Evolutionary conservation across 169 alveolate species (phyloP), one percentile per base, ranked within the genome.

Genomic region (Babesia bigemina): DNA sequence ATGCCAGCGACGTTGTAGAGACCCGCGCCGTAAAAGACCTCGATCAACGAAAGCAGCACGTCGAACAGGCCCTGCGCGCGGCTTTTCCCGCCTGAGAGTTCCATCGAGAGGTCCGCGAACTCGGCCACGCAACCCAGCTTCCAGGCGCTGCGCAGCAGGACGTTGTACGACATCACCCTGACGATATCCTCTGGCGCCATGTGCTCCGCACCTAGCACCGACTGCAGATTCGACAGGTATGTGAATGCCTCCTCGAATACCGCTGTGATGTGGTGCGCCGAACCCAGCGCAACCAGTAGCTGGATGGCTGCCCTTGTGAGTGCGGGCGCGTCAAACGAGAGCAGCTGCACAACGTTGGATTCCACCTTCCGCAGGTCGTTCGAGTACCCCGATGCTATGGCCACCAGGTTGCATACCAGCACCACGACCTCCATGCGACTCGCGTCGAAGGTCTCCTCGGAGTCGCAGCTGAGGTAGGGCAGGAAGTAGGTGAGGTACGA

Each of bases 71-170:
- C 4, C 55, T 61, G 63, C 8, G 72, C 26, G 26, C 49, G 56
- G 17, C 17, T n/a, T 39, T 9, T 24, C 28, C 36, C 56, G 11
- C 10, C 52, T 3, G 26, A 8, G 6, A 16, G 47, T 50, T 39
- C 36, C 10, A 9, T 4, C 2, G 59, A n/a, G 4, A 67, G 39
- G 56, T 78, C 74, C 26, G 55, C 76, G 28, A 78, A 78, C 53
- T 78, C 86, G 14, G 79, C 36, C 12, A 78, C 45, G 42, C 86
- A 78, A 2, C 71, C 86, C 47, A 78, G 75, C 55, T 78, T 60
- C 86, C 86, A 78, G 13, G 79, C 62, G 39, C 65, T 60, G 21
- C 55, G 62, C 60, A 78, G 48, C 52, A 78, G 33, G 28, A 45
- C 72, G 22, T 66, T 53, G 28, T 75, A 47, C n/a, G 65, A 47